Evolutionary conservation across 2,329 filamentous ascomycete species (phyloP), one percentile per base, ranked within the genome.

Genomic region (Boeremia exigua): DNA sequence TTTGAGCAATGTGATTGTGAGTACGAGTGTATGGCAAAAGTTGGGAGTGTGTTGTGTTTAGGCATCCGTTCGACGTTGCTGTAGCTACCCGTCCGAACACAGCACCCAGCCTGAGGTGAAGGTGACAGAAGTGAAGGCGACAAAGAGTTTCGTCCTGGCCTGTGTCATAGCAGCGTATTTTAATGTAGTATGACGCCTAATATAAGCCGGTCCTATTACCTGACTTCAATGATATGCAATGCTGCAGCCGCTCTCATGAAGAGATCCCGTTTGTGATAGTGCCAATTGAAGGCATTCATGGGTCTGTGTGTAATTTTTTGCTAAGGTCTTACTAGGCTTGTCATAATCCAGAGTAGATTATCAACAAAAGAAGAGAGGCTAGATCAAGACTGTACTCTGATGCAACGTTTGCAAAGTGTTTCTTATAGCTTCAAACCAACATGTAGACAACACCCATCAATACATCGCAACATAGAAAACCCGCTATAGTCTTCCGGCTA

Each of bases 61-160:
- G 9, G 6, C 32, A 27, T 42, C 50, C 44, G 32, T 47, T 54
- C 48, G 50, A 27, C 38, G 37, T 43, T 30, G 48, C 50, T 54
- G 30, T 44, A 43, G 9, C 30, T 38, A 37, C 25, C 50, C 50
- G 44, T 48, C 30, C 15, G 30, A 5, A 23, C 19, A 23, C 5
- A 23, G 19, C 19, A 5, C 19, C 19, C 19, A 23, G 19, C 5
- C 19, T 23, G 19, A 23, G 19, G 19, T 23, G 19, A 23, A 23
- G 19, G 19, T 37, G 30, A 17, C 44, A 19, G 19, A 30, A 38
- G 43, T 48, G 50, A 54, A 54, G 43, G 38, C 28, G 38, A 43
- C 43, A 42, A 7, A 37, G 25, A 54, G 5, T 19, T 54, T 23
- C 19, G 7, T 47, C 10, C 19, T 30, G 9, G 28, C 19, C 23